Evolutionary conservation across 257 asterid genomes (phyloP), one percentile per base, ranked within the genome.

Genomic region (Oldenlandia corymbosa): DNA sequence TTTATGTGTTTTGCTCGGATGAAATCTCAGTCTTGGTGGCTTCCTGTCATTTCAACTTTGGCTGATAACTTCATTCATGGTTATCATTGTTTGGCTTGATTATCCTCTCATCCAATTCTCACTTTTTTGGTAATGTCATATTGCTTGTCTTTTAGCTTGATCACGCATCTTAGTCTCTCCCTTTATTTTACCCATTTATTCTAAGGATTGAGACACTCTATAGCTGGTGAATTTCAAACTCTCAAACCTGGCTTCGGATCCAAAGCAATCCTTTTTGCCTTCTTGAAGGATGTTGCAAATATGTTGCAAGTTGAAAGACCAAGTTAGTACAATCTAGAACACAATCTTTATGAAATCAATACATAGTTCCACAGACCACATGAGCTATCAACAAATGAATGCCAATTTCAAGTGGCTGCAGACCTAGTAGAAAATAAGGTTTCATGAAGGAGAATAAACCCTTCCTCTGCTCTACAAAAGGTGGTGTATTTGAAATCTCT

Each of bases 401-500:
- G 18, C 11, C 26, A 32, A 43, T 28, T 30, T 31, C 41, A 67
- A 31, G 41, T 45, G 13, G 21, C 47, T 4, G 7, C 14, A 51
- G 34, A 59, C 41, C 65, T 59, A 27, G 64, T 59, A 57, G 55
- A 31, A 66, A 17, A 18, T 7, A 47, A 48, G 60, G 24, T 64
- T 10, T 54, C 9, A 54, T 17, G 6, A 57, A 14, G 50, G 5
- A 21, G 53, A 26, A 23, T 20, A 21, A 46, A 46, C 23, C 51
- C 11, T 21, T 27, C 57, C 6, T 30, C 21, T 31, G 14, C 20
- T 10, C 30, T n/a, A n/a, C n/a, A n/a, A n/a, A n/a, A n/a, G n/a
- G n/a, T n/a, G n/a, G n/a, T n/a, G n/a, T n/a, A n/a, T n/a, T n/a
- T n/a, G n/a, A n/a, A n/a, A n/a, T n/a, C n/a, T n/a, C n/a, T n/a